Conservation (phyloP, 495 filamentous ascomycete species). For the Neurospora sp. region DNA sequence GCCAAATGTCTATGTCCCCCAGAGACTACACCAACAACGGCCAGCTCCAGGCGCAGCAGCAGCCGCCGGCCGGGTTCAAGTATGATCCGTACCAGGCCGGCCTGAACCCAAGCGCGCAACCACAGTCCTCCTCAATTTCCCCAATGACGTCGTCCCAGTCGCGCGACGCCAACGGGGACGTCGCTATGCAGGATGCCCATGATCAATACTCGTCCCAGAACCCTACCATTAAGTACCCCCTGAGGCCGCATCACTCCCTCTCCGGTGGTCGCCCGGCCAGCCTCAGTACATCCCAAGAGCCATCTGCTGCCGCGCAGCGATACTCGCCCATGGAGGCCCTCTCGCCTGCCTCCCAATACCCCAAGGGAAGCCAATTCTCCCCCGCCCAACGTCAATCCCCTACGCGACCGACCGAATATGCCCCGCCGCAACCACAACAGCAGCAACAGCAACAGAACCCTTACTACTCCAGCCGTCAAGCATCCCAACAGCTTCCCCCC, state of each 20-base stretch:
- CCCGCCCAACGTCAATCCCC: conserved; percentile 41
- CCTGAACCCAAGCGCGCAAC: conserved; percentile 34
- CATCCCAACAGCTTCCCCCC: conserved; percentile 53
- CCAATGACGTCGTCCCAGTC: conserved; percentile 55
- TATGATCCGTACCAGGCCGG: conserved; percentile 64
- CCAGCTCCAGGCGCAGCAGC: conserved; percentile 27
- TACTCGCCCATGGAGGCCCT: conserved; percentile 92
- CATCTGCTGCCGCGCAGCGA: conserved; percentile 73
- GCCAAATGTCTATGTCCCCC: conserved; percentile 34
- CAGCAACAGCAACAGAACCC: conserved; percentile 21
- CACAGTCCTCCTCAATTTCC: conserved; percentile 51
- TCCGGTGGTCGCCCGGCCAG: conserved; percentile 34
- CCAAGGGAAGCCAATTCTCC: conserved; percentile 34
- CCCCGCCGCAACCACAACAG: conserved; percentile 12
- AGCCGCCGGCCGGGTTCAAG: conserved; percentile 57
- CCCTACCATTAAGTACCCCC: conserved; percentile 55
- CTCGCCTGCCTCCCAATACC: conserved; percentile 44
- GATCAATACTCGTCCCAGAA: conserved; percentile 66
- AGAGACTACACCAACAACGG: conserved; percentile 30
- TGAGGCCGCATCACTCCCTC: conserved; percentile 54
- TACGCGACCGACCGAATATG: conserved; percentile 35
- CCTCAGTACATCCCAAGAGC: conserved; percentile 59
- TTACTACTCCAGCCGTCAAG: conserved; percentile 39
- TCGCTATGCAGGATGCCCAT: conserved; percentile 80
- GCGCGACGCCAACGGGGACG: conserved; percentile 71